Evolutionary conservation across 148 eudicot genomes (phyloP), one percentile per base, ranked within the genome.

Genomic region (Fagopyrum homotropicum): DNA sequence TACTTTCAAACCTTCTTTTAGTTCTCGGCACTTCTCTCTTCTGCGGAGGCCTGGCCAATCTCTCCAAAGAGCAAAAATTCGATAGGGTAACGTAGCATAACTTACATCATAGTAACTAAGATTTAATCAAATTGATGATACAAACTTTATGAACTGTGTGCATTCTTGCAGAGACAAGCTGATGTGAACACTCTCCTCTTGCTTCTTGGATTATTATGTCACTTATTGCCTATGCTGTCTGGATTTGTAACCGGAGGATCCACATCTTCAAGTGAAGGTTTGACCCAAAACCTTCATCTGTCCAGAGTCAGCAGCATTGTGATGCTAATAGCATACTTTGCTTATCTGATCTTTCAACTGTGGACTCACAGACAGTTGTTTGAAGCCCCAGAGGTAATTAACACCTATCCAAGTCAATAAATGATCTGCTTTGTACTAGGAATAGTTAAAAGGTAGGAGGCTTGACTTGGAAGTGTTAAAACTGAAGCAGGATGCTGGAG

Each of bases 1-100:
- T 94, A 10, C 96, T 94, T 29, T 94, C 98, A 1, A 94, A 94
- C 83, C 95, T 94, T 69, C 98, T 94, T n/a, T 73, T 94, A 73
- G 98, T 94, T 81, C 97, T 94, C 50, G 98, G 98, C 7, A 86
- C 89, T 64, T 91, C 97, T 69, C 93, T 94, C 72, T 79, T 94
- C 7, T 94, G 95, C 76, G 98, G 98, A 47, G 98, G 98, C 73
- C 79, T 94, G 73, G 91, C 85, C n/a, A 91, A 91, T 79, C 76
- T 94, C 4, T 47, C 60, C 56, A 85, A 83, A 66, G 96, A 91
- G 76, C 98, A 94, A 64, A 87, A 84, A 11, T 94, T 81, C 51
- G 97, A 94, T 73, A 85, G 97, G 77, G 98, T 93, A 64, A 89
- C 29, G 76, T n/a, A 59, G 10, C 66, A 56, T 4, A 52, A 52